A percentile compares a stretch with the other conserved stretches of the same genome.
Evolutionary conservation across 2,329 filamentous ascomycete genomes (phyloP).

Genomic region (Colletotrichum magnum): DNA sequence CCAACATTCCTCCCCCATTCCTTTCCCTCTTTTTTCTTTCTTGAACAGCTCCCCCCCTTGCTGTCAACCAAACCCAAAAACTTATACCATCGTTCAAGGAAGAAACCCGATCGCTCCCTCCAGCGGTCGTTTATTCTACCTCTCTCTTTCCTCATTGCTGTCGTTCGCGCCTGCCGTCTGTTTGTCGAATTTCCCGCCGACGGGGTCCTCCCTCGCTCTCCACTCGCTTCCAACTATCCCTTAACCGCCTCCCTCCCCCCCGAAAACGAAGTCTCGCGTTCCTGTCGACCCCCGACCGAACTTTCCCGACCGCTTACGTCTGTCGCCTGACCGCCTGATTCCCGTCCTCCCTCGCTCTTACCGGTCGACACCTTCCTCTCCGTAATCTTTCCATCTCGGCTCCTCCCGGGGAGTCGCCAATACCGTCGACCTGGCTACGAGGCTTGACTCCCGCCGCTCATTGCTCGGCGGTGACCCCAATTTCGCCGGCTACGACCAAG

Average conservation of each 20-base stretch:
- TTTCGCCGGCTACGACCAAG: constrained; percentile 46
- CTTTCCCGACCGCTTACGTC: constrained; percentile 24
- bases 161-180: constrained; percentile 22
- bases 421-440: constrained; percentile 52
- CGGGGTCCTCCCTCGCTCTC: constrained; percentile 37
- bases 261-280: constrained; percentile 14
- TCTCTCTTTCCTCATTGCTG: constrained; percentile 14
- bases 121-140: constrained; percentile 11
- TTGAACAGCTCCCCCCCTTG: constrained; percentile 29
- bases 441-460: constrained; percentile 58
- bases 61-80: constrained; percentile 29
- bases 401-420: constrained; percentile 46
- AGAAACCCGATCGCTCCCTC: constrained; percentile 18
- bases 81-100: constrained; percentile 19
- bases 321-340: constrained; percentile 12
- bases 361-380: constrained; percentile 18
- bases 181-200: constrained; percentile 36
- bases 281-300: constrained; percentile 23
- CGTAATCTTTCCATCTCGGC: constrained; percentile 44
- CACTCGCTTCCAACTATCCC: constrained; percentile 36
- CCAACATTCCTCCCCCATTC: constrained; percentile 44
- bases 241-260: constrained; percentile 23
- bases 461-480: constrained; percentile 56
- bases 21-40: constrained; percentile 33
- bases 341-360: constrained; percentile 21